Conservation (phyloP, 2,329 filamentous ascomycete species). For the Diaporthe sp. region DNA sequence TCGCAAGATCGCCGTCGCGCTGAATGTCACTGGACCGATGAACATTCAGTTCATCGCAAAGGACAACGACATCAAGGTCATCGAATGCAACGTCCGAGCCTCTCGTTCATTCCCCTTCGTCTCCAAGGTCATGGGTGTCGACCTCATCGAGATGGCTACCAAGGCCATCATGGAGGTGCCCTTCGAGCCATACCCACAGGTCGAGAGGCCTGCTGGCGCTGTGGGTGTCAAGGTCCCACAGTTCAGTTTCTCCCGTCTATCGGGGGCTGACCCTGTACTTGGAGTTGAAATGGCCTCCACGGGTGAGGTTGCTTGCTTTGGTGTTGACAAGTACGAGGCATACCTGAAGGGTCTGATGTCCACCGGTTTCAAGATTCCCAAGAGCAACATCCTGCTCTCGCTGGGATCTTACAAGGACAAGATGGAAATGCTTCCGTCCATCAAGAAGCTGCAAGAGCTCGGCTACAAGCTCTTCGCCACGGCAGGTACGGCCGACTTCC, state of each 20-base stretch:
- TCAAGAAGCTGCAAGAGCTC: slow-evolving; percentile 88
- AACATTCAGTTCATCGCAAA: slow-evolving; percentile 99
- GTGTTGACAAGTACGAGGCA: slow-evolving; percentile 94
- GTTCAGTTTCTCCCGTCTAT: slow-evolving; percentile 98
- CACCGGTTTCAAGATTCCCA: slow-evolving; percentile 95
- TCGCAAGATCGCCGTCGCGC: slow-evolving; percentile 90
- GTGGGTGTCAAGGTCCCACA: slow-evolving; percentile 98
- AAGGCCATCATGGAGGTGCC: slow-evolving; percentile 93
- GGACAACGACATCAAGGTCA: slow-evolving; percentile 99
- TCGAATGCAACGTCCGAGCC: slow-evolving; percentile 97
- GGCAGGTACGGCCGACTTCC: slow-evolving; percentile 94
- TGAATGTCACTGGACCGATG: slow-evolving; percentile 96
- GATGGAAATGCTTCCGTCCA: slow-evolving; percentile 94
- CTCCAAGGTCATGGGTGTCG: slow-evolving; percentile 97
- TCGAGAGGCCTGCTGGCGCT: slow-evolving; percentile 81
- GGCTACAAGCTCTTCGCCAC: slow-evolving; percentile 98
- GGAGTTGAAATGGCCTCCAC: slow-evolving; percentile 99
- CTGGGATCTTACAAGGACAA: slow-evolving; percentile 99
- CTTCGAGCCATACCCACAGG: slow-evolving; percentile 83
- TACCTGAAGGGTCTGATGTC: slow-evolving; percentile 97
- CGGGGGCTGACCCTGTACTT: slow-evolving; percentile 93
- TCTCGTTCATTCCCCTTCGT: slow-evolving; percentile 98
- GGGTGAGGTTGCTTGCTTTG: slow-evolving; percentile 97
- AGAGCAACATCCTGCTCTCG: slow-evolving; percentile 94
- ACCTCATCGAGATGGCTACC: slow-evolving; percentile 98